Base-by-base conservation (phyloP, 805 yeast species). In the Sugiyamaella chiloensis region DNA sequence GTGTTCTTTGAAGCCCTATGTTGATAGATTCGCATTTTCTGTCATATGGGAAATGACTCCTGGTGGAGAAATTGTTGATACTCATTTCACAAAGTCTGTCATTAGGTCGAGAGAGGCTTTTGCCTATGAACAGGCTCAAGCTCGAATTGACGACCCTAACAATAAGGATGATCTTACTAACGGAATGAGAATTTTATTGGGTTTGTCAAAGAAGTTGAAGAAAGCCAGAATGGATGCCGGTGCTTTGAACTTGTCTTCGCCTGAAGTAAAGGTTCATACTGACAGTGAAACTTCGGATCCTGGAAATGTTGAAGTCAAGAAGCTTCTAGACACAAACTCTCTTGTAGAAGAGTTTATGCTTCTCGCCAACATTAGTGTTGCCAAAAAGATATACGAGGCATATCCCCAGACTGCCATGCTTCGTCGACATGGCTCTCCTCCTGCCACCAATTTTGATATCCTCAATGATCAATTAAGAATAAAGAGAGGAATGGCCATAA, bases 381-480 rank as follows among this genome's bases (percentile, higher is more conserved):
- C 99, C 2, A 77, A 86, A 60, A 88, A 87, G 66, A 93, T 93
- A 40, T 87, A 81, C 67, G 95, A 88, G 43, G 83, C 96, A 2
- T 90, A 83, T 64, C 99, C 99, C 4, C 99, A 93, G 66, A 90
- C 96, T 3, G 99, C 99, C 6, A 88, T 93, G 97, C 72, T 93
- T 51, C 85, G 99, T 78, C 83, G 99, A 61, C 99, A 93, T 65
- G 96, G 90, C 7, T 79, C 96, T n/a, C 99, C 99, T 16, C 97
- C 98, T 19, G 81, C 89, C 1, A 82, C 96, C 1, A 91, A 90
- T 58, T 93, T 93, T 64, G 99, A 93, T 62, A 73, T 75, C 14
- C 73, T 93, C 54, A 89, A 90, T 64, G 96, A 91, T 59, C 90
- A 90, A 84, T 73, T 93, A 47, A 79, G 88, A 49, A 83, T 82